Conservation (phyloP, 192 early-diverging fungal genomes). For the Jimgerdemannia flammicorona region DNA sequence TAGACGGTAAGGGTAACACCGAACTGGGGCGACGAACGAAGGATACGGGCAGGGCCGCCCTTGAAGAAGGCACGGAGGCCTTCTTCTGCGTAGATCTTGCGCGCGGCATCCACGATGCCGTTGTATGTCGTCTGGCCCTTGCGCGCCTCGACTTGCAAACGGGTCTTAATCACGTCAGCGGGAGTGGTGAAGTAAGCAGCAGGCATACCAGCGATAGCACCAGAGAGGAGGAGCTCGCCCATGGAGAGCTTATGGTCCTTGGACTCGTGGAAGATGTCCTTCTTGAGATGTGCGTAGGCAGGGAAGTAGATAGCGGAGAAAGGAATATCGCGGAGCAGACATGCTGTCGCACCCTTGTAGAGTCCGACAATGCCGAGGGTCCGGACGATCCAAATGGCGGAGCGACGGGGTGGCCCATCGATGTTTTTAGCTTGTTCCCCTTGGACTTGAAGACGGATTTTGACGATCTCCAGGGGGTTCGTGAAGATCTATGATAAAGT, state of each 20-base stretch:
- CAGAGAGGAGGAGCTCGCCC: conserved; percentile 73
- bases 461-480: conserved; percentile 98
- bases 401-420: conserved; percentile 48
- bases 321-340: conserved; percentile 92
- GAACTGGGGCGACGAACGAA: conserved; percentile 95
- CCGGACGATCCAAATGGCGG: conserved; percentile 85
- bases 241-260: conserved; percentile 66
- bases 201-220: conserved; percentile 94
- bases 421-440: conserved; percentile 66
- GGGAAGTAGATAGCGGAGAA: conserved; percentile 99
- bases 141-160: conserved; percentile 89
- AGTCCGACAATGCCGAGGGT: conserved; percentile 89
- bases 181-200: conserved; percentile 97
- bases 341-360: conserved; percentile 92
- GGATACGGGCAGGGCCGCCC: conserved; percentile 89
- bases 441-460: conserved; percentile 93
- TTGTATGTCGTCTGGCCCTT: conserved; percentile 85
- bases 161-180: conserved; percentile 97
- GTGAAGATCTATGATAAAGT: conserved; percentile 39
- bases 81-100: conserved; percentile 88
- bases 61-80: conserved; percentile 96
- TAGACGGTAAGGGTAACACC: conserved; percentile 94
- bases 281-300: conserved; percentile 96
- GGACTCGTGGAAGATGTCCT: conserved; percentile 84
- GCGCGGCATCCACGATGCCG: conserved; percentile 81